Evolutionary conservation across 768 basidiomycete genomes (phyloP).

Genomic region (Russula earlei): DNA sequence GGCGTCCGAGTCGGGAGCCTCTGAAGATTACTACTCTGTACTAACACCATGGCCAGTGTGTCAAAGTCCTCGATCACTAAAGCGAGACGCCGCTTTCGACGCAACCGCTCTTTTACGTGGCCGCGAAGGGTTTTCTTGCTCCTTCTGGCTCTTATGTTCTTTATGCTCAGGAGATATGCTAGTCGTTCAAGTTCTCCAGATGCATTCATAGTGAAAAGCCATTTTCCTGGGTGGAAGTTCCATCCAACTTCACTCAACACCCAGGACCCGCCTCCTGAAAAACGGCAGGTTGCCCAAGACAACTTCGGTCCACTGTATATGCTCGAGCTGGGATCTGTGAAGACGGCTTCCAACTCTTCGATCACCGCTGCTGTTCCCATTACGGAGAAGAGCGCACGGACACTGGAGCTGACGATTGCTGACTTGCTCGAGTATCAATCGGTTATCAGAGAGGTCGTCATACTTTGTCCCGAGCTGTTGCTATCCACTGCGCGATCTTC

Average conservation of each 20-base stretch:
- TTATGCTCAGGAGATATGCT: neutral
- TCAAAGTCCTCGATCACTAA: neutral
- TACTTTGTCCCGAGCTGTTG: conserved; percentile 16
- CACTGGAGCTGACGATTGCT: neutral
- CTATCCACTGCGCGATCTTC: conserved; percentile 8
- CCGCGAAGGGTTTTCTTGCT: neutral
- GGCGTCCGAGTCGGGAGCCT: too few species aligned
- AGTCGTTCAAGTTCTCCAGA: neutral
- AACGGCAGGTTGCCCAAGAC: too few species aligned
- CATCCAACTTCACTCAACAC: neutral
- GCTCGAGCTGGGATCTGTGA: conserved; percentile 15
- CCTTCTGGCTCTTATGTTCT: neutral
- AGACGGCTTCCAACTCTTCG: conserved; percentile 3
- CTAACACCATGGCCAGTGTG: neutral
- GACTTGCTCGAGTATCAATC: conserved; percentile 1
- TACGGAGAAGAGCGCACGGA: neutral
- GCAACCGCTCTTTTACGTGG: neutral
- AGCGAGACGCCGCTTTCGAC: neutral
- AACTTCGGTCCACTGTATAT: conserved; percentile 10
- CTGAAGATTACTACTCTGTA: too few species aligned
- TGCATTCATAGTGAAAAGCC: neutral
- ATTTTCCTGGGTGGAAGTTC: conserved; percentile 7
- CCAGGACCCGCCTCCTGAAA: neutral
- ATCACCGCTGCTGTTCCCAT: conserved; percentile 6
- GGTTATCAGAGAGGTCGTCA: conserved; percentile 6